Conservation (phyloP, 306 rosid species). For the Cucurbita moschata region DNA sequence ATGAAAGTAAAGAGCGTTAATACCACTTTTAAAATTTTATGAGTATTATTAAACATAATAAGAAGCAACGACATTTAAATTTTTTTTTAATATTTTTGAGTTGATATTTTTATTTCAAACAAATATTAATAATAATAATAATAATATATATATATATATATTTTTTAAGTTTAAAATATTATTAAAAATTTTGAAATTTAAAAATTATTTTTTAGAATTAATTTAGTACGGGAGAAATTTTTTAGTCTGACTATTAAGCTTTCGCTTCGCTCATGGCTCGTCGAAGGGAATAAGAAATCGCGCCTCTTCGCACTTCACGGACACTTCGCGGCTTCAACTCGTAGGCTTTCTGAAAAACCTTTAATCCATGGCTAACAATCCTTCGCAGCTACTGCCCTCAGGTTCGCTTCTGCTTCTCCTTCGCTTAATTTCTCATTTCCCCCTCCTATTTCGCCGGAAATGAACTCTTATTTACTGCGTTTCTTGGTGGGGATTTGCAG, state of each 20-base stretch:
- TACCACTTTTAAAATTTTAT: too few relatives aligned
- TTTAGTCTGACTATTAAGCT: neutral
- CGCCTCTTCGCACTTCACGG: neutral
- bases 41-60: too few relatives aligned
- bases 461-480: neutral
- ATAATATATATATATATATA: too few relatives aligned
- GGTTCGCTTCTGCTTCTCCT: slow-evolving; percentile 24
- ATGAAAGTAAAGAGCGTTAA: too few relatives aligned
- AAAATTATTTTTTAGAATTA: too few relatives aligned
- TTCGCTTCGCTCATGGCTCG: neutral
- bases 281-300: neutral
- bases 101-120: too few relatives aligned
- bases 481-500: slow-evolving; percentile 31
- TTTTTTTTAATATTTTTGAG: too few relatives aligned
- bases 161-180: too few relatives aligned
- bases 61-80: too few relatives aligned
- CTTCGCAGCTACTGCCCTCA: slow-evolving; percentile 87
- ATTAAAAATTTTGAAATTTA: too few relatives aligned
- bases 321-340: neutral
- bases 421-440: neutral
- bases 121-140: too few relatives aligned
- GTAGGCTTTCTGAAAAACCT: neutral
- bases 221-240: too few relatives aligned
- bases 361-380: slow-evolving; percentile 61
- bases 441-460: neutral